Percentiles rank a stretch among this genome's conserved stretches.
phyloP scores from a whole-genome alignment of 495 filamentous ascomycete species.

The Tricharina praecox region DNA sequence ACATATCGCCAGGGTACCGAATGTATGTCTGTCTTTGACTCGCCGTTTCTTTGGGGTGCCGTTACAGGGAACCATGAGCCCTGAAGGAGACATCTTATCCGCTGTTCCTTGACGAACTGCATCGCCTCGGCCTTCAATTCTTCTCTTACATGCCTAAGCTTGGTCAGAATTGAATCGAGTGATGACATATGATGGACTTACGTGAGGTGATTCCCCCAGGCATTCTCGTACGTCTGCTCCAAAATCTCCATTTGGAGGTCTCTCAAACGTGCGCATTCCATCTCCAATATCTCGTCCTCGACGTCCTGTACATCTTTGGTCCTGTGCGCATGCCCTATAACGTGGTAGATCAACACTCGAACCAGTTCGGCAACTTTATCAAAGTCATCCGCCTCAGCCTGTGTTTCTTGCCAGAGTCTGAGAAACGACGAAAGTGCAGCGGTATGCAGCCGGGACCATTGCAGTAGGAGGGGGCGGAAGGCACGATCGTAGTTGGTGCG shows the following conservation, averaged over 20 bases:
- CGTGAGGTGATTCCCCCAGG: slow-evolving; percentile 74
- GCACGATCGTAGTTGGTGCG: slow-evolving; percentile 65
- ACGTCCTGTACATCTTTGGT: slow-evolving; percentile 77
- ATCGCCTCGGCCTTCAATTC: slow-evolving; percentile 81
- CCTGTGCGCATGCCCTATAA: slow-evolving; percentile 66
- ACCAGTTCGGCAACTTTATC: slow-evolving; percentile 81
- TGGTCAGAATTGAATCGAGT: slow-evolving; percentile 6
- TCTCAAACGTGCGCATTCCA: slow-evolving; percentile 58
- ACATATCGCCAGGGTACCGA: slow-evolving; percentile 54
- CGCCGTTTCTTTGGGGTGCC: background rate
- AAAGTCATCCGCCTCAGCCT: slow-evolving; percentile 70
- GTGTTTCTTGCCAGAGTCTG: slow-evolving; percentile 77
- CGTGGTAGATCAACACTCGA: slow-evolving; percentile 77
- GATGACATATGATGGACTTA: slow-evolving; percentile 2
- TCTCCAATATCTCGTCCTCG: slow-evolving; percentile 72
- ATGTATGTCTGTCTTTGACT: background rate
- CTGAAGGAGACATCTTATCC: slow-evolving; percentile 75
- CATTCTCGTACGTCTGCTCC: slow-evolving; percentile 79
- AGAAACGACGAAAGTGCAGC: slow-evolving; percentile 79
- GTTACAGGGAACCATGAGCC: slow-evolving; percentile 75
- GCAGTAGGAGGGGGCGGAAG: slow-evolving; percentile 74
- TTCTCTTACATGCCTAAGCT: slow-evolving; percentile 66
- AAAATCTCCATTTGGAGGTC: slow-evolving; percentile 91
- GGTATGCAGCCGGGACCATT: slow-evolving; percentile 91
- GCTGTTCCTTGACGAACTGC: slow-evolving; percentile 92